Evolutionary conservation across 202 grass and related monocot genomes (phyloP).

Genomic region (Carex sylvatica): DNA sequence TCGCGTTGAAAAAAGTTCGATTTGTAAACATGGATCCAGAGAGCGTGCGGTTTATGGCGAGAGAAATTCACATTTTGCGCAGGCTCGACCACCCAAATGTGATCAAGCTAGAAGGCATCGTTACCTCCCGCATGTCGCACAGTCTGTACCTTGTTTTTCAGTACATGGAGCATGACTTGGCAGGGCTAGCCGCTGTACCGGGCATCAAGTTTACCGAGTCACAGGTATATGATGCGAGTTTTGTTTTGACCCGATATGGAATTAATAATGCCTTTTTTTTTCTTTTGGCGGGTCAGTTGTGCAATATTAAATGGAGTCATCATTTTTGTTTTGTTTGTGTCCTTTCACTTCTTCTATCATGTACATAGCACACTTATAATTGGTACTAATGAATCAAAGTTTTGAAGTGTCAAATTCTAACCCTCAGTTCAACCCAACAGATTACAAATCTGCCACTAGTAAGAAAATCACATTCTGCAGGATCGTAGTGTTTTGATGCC

Average conservation of each 20-base stretch:
- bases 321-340: neutral
- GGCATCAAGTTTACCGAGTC: conserved; percentile 46
- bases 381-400: neutral
- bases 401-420: conserved; percentile 17
- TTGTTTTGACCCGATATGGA: neutral
- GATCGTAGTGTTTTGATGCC: neutral
- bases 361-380: neutral
- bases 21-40: conserved; percentile 61
- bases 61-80: conserved; percentile 49
- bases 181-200: conserved; percentile 43
- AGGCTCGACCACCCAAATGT: conserved; percentile 56
- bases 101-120: conserved; percentile 52
- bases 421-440: neutral
- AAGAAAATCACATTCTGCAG: neutral
- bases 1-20: conserved; percentile 51
- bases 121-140: conserved; percentile 42
- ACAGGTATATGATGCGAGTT: conserved; percentile 30
- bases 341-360: neutral
- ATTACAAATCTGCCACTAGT: neutral
- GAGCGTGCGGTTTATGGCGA: conserved; percentile 56
- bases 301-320: neutral
- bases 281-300: neutral
- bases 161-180: conserved; percentile 59
- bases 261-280: neutral
- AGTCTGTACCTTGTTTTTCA: conserved; percentile 55